Evolutionary conservation across 1,139 yeast species (phyloP).

Genomic region (Yamadazyma atlantica): DNA sequence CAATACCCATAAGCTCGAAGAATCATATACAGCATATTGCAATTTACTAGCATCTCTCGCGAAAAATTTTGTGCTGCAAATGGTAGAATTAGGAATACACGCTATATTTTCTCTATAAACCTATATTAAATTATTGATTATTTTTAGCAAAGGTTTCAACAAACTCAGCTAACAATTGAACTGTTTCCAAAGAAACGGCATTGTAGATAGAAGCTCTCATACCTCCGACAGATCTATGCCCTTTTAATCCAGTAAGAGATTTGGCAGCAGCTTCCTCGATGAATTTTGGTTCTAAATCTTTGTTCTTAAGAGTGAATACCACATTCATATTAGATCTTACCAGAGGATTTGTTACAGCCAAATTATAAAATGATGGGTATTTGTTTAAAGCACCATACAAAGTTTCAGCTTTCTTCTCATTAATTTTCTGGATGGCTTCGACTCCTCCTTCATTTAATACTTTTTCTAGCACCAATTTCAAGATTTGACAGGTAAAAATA

Average conservation of each 20-base stretch:
- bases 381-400: conserved; percentile 67
- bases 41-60: no score
- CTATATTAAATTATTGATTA: conserved; percentile 11
- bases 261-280: conserved; percentile 53
- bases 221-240: conserved; percentile 97
- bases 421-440: conserved; percentile 52
- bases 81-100: not conserved
- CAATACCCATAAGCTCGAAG: not conserved
- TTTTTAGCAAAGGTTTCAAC: conserved; percentile 62
- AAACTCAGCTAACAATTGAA: conserved; percentile 57
- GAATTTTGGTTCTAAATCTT: conserved; percentile 65
- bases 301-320: conserved; percentile 73
- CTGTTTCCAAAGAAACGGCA: conserved; percentile 71
- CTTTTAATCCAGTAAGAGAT: conserved; percentile 75
- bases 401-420: conserved; percentile 57
- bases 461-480: conserved; percentile 71
- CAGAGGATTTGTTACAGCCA: conserved; percentile 58
- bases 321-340: conserved; percentile 90
- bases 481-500: conserved; percentile 82
- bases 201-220: conserved; percentile 92
- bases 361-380: conserved; percentile 59
- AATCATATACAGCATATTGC: not conserved
- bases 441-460: conserved; percentile 62
- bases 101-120: not conserved
- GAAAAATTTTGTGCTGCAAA: not conserved